Base-by-base conservation (phyloP, 2,329 filamentous ascomycete genomes). In the Fusarium annulatum region DNA sequence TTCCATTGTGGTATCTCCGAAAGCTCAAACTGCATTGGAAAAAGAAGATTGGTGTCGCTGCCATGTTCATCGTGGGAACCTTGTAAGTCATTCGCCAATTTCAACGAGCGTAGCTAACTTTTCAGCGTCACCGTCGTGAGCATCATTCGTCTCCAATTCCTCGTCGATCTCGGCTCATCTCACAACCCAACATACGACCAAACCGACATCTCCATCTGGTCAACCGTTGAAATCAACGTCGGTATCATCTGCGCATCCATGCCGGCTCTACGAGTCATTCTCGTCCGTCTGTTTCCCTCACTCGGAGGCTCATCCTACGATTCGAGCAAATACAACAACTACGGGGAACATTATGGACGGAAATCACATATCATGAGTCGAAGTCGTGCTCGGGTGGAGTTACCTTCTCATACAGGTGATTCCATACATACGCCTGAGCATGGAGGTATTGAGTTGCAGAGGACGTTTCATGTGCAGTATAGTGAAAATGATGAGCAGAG, bases 1-100 rank as follows among this genome's bases (percentile, higher is more conserved):
- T 86, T 1, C 85, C 85, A 0, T 74, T 86, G 28, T 81, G 79
- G 30, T 80, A 83, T 26, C 69, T 87, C 1, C 66, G 78, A 9
- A 74, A 73, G 0, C 73, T 87, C 30, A 76, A 77, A 5, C 67
- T 81, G 5, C 80, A 81, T 21, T 82, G 79, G 73, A 83, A 81
- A 74, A 85, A 85, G 75, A 87, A 86, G 75, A 66, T 84, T 33
- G 81, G 81, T 8, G 80, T 86, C 1, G 74, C 77, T 1, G 69
- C 84, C 39, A 86, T 87, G 82, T 86, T 87, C 49, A 77, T 80
- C 8, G 80, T 86, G 2, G 85, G 86, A 42, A 78, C 81, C 3
- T 83, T 84, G 81, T 82, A 57, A 77, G 81, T 73, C 4, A 3
- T 7, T 2, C 26, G 6, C 7, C 11, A 14, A 10, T 19, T 4